Evolutionary conservation across 2,329 filamentous ascomycete genomes (phyloP), one percentile per base, ranked within the genome.

Genomic region (Zasmidium citrigriseum): DNA sequence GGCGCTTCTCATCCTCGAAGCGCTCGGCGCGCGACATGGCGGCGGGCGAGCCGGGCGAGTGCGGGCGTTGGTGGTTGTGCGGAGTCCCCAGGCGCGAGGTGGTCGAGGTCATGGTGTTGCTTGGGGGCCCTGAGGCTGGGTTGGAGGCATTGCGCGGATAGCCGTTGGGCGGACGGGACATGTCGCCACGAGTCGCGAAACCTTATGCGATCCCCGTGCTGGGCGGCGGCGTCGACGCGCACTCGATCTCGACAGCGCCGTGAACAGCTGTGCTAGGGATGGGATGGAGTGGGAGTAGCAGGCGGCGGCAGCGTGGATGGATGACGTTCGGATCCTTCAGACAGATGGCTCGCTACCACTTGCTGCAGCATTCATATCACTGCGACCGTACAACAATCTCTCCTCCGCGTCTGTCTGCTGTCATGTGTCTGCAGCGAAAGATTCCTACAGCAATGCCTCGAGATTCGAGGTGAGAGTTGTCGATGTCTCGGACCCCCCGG

Each of bases 1-100:
- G 87, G 74, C 86, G 84, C 82, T 97, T 96, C 82, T 99, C 95
- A 72, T 98, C 92, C 76, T 99, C 95, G 75, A 98, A 99, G 69
- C 86, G 86, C 78, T 96, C 91, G 55, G 93, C 93, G 71, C 80
- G 78, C 20, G 68, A 70, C 63, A 67, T 65, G 59, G 38, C 49
- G 18, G 58, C 21, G 22, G 54, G 41, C 11, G 54, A 38, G 25
- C 55, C 38, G 3, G 60, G 48, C 10, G 55, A 59, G 21, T 48
- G 45, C 23, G 55, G 46, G 18, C 53, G 46, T 29, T 29, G 47
- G 54, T 22, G 34, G 34, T 23, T 44, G 20, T 48, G 47, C 22
- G 52, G 48, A 9, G 52, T 57, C 22, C n/a, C 22, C 27, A 53
- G 44, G 23, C 44, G 50, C 38, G 46, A 18, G 38, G 24, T 18